A percentile compares a stretch with the other conserved stretches of the same genome.
phyloP scores from a whole-genome alignment of 441 rosid species.

The Geranium incanum region DNA sequence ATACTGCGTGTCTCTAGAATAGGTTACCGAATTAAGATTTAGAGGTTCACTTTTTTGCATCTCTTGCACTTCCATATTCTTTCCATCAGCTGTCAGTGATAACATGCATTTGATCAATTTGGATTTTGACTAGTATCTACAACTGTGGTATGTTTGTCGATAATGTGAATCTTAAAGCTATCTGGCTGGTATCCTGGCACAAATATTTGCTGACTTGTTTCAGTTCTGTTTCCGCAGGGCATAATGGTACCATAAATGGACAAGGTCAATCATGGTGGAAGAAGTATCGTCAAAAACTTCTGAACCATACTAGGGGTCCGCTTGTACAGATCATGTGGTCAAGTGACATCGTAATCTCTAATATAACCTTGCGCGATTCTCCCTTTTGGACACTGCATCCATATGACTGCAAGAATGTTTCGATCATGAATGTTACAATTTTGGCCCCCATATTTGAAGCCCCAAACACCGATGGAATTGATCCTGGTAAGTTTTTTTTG shows the following conservation, averaged over 20 bases:
- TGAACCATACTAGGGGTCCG: conserved; percentile 87
- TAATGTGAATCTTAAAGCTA: conserved; percentile 5
- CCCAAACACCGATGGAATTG: conserved; percentile 95
- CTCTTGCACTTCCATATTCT: not conserved
- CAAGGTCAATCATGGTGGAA: conserved; percentile 97
- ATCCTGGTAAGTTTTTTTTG: conserved; percentile 55
- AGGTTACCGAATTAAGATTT: not conserved
- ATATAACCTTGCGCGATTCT: conserved; percentile 71
- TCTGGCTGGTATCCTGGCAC: not conserved
- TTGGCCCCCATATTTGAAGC: conserved; percentile 73
- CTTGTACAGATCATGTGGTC: conserved; percentile 95
- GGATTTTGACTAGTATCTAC: not conserved
- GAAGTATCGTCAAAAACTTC: conserved; percentile 79
- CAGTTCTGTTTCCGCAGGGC: conserved; percentile 39
- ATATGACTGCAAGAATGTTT: conserved; percentile 85
- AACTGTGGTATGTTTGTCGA: not conserved
- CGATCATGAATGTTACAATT: conserved; percentile 64
- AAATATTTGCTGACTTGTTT: not conserved
- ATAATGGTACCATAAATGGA: conserved; percentile 90
- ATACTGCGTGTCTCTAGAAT: not conserved
- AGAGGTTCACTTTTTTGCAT: not conserved
- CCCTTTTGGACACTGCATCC: conserved; percentile 98
- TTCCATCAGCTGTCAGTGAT: not conserved
- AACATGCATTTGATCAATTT: not conserved
- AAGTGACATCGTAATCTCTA: conserved; percentile 62